A percentile compares a stretch with the other conserved stretches of the same genome.
Evolutionary conservation across 2,329 filamentous ascomycete genomes (phyloP).

Genomic region (Ceratocystis destructans): DNA sequence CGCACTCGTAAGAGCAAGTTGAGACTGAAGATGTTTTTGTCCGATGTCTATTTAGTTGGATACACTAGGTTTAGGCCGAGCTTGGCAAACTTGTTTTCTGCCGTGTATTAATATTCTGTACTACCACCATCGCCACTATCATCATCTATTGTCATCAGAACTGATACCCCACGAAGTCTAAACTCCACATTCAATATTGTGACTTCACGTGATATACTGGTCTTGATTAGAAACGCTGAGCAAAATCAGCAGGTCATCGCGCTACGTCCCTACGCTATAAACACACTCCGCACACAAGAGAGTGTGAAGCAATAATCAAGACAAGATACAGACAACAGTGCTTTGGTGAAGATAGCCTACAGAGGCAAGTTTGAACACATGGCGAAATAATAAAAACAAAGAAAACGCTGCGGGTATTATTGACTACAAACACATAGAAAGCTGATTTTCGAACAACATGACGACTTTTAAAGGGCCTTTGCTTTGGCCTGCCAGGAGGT

Average conservation of each 20-base stretch:
- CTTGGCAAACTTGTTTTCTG: background rate
- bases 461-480: background rate
- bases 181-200: too few species aligned
- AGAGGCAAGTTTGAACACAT: too few species aligned
- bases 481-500: background rate
- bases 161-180: background rate
- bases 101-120: background rate
- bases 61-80: too few species aligned
- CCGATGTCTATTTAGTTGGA: too few species aligned
- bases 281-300: too few species aligned
- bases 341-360: background rate
- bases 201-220: too few species aligned
- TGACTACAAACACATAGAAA: background rate
- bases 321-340: background rate
- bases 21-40: background rate
- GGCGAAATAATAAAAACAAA: background rate
- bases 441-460: background rate
- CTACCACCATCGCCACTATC: background rate
- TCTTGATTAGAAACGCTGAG: too few species aligned
- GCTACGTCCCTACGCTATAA: too few species aligned
- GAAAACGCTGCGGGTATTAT: slow-evolving; percentile 9
- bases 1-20: background rate
- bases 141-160: background rate
- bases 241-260: too few species aligned
- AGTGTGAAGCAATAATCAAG: too few species aligned